Base-by-base conservation (phyloP, 805 yeast species). In the Naumovozyma baii region DNA sequence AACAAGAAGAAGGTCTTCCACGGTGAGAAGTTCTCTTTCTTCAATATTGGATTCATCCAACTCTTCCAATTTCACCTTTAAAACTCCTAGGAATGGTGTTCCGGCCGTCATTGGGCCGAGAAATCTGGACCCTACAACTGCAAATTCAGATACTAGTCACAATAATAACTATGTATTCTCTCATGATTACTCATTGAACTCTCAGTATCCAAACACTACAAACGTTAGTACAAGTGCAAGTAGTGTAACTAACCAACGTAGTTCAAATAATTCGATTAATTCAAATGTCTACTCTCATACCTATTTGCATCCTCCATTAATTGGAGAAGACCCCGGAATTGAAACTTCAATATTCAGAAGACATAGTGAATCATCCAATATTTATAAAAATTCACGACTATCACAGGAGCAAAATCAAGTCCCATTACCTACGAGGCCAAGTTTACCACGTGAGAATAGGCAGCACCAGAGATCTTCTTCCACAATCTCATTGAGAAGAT, bases 1-100 rank as follows among this genome's bases (percentile, higher is more conserved):
- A n/a, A n/a, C 18, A 25, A 34, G 31, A 25, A 34, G 37, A 25
- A 34, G 37, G 15, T 34, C 37, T 4, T 34, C 37, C 12, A 34
- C 31, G 12, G 31, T 34, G 9, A 34, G 19, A 12, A 16, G 16
- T 18, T 31, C 37, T 14, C 31, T 34, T 20, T 34, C 37, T 14
- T 29, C 31, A 8, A n/a, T 29, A 9, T 12, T 22, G 7, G 12
- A 22, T 22, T 29, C 31, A 8, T n/a, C 31, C 5, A 5, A 8
- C 7, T 29, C 31, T 29, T 14, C 31, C 13, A 22, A 12, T 22
- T 22, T 12, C 28, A 22, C 12, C 28, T 12, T 22, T 22, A 7
- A 8, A 22, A 8, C 28, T 8, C 28, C 28, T 22, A 22, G 28
- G 7, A 8, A 7, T 8, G 28, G 28, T 22, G 28, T 22, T 8